A percentile compares a stretch with the other conserved stretches of the same genome.
phyloP scores from a whole-genome alignment of 805 yeast species.

The Pichia membranifaciens region DNA sequence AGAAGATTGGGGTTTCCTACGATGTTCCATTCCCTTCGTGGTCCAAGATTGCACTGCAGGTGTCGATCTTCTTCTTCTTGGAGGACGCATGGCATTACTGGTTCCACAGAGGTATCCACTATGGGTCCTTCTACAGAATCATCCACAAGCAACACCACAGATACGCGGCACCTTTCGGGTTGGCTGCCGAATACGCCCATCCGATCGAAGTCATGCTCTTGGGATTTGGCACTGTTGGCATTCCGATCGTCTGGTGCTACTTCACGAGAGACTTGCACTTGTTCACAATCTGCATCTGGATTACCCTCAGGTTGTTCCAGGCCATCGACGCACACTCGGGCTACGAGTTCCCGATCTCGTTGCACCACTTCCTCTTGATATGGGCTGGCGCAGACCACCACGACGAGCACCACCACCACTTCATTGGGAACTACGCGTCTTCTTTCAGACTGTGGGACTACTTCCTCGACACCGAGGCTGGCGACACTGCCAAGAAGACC shows the following conservation, averaged over 20 bases:
- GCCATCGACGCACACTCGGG: slow-evolving; percentile 98
- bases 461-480: slow-evolving; percentile 83
- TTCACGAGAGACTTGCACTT: slow-evolving; percentile 74
- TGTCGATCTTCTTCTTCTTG: slow-evolving; percentile 69
- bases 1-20: slow-evolving; percentile 67
- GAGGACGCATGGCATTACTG: slow-evolving; percentile 98
- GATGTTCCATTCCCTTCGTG: slow-evolving; percentile 80
- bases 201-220: slow-evolving; percentile 87
- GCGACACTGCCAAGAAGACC: slow-evolving; percentile 67
- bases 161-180: slow-evolving; percentile 96
- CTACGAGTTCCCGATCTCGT: slow-evolving; percentile 95
- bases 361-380: slow-evolving; percentile 86
- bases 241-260: slow-evolving; percentile 80
- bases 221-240: slow-evolving; percentile 95
- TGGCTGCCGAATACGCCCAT: slow-evolving; percentile 97
- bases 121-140: slow-evolving; percentile 81
- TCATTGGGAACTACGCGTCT: slow-evolving; percentile 92
- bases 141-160: slow-evolving; percentile 97
- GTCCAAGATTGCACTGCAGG: slow-evolving; percentile 55
- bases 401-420: slow-evolving; percentile 94
- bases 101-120: slow-evolving; percentile 87
- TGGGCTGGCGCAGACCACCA: slow-evolving; percentile 99
- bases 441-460: slow-evolving; percentile 96
- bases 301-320: slow-evolving; percentile 81
- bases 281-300: slow-evolving; percentile 87